phyloP scores from a whole-genome alignment of 2,329 filamentous ascomycete genomes.

The Monosporascus sp. region DNA sequence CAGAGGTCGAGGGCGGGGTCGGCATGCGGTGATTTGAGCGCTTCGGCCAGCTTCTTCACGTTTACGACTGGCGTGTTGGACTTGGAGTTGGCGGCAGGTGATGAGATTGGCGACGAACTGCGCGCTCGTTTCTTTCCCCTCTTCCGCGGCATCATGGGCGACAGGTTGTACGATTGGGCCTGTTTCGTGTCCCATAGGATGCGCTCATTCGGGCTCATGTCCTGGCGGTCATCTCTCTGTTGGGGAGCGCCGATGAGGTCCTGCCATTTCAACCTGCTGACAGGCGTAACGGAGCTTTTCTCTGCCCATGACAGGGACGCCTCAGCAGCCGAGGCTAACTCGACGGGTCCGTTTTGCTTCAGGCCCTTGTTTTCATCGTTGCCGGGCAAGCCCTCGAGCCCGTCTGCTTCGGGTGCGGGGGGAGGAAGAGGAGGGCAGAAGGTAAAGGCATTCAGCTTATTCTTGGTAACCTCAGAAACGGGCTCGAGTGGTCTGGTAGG shows the following conservation, averaged over 20 bases:
- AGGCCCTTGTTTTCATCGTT: slow-evolving; percentile 1
- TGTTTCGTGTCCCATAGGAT: slow-evolving; percentile 55
- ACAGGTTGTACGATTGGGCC: slow-evolving; percentile 37
- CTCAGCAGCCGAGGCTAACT: slow-evolving; percentile 9
- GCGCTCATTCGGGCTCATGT: slow-evolving; percentile 54
- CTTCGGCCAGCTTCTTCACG: slow-evolving; percentile 51
- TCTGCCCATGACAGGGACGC: slow-evolving; percentile 11
- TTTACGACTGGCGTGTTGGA: slow-evolving; percentile 45
- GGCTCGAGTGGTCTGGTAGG: slow-evolving; percentile 36
- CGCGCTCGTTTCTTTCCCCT: slow-evolving; percentile 60
- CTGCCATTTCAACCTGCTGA: slow-evolving; percentile 49
- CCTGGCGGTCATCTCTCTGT: slow-evolving; percentile 37
- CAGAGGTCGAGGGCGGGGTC: slow-evolving; percentile 72
- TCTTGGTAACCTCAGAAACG: slow-evolving; percentile 54
- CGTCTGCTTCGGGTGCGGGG: slow-evolving; percentile 18
- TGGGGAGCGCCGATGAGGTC: slow-evolving; percentile 48
- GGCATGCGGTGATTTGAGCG: slow-evolving; percentile 61
- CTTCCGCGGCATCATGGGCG: slow-evolving; percentile 44
- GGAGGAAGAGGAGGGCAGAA: slow-evolving; percentile 40
- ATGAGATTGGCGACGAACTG: slow-evolving; percentile 69
- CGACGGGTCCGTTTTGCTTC: slow-evolving; percentile 2
- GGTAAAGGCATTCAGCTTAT: slow-evolving; percentile 53
- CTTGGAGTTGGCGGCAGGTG: slow-evolving; percentile 48
- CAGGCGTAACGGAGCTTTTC: slow-evolving; percentile 40
- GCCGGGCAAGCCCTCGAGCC: slow-evolving; percentile 10